Conservation (phyloP, 2,329 filamentous ascomycete species). For the Aureobasidium lini region DNA sequence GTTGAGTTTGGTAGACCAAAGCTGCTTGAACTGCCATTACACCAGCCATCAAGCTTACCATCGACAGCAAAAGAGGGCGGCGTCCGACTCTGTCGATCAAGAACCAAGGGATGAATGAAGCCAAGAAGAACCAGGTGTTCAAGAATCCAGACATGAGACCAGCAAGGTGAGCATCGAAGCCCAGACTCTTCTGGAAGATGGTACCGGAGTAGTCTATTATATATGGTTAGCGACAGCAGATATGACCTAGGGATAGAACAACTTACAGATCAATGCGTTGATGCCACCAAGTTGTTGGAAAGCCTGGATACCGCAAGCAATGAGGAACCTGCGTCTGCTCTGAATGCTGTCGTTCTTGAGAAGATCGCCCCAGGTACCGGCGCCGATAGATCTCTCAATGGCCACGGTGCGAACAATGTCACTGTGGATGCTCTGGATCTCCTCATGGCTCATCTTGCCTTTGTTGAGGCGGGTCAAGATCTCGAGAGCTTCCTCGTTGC, state of each 20-base stretch:
- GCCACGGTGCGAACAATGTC: conserved; percentile 24
- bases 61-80: conserved; percentile 41
- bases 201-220: conserved; percentile 22
- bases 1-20: conserved; percentile 29
- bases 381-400: conserved; percentile 26
- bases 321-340: conserved; percentile 22
- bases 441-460: conserved; percentile 21
- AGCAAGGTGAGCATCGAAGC: conserved; percentile 20
- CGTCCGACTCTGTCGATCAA: conserved; percentile 54
- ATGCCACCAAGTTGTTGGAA: conserved; percentile 26
- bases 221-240: not conserved
- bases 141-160: conserved; percentile 26
- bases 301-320: conserved; percentile 24
- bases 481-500: conserved; percentile 49
- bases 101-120: conserved; percentile 28
- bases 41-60: conserved; percentile 47
- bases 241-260: not conserved
- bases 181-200: conserved; percentile 23
- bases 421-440: conserved; percentile 20
- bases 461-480: conserved; percentile 42
- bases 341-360: conserved; percentile 24
- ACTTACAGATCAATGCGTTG: conserved; percentile 22
- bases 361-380: conserved; percentile 28
- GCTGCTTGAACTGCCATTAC: conserved; percentile 57
- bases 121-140: conserved; percentile 36